Evolutionary conservation across 495 filamentous ascomycete genomes (phyloP), one percentile per base, ranked within the genome.

Genomic region (Durotheca rogersii): DNA sequence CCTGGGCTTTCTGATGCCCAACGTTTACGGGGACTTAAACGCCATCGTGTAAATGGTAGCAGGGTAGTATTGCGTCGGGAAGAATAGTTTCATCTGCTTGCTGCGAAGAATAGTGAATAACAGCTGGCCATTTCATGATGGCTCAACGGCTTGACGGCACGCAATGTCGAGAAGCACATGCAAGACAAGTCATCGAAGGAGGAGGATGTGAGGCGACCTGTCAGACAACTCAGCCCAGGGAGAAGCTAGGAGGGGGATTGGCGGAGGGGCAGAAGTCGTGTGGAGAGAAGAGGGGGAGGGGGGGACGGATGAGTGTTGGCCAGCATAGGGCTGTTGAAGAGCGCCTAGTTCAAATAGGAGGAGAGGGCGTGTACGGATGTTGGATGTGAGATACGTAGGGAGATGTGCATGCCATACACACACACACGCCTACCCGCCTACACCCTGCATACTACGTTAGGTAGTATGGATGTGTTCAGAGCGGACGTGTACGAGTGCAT

Each of bases 121-220:
- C 16, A 58, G 55, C 45, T 60, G 60, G 55, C 47, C 49, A 59
- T 52, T 36, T 37, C 25, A 37, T 41, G 42, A 41, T 45, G 51
- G 14, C 5, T 60, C 35, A 65, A 41, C 59, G 62, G 62, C 30
- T 33, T 15, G 45, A 46, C 19, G 25, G 29, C 15, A 46, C 42
- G 54, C 41, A 45, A 43, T 43, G 45, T 43, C 39, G 37, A 55
- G 51, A 47, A 30, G 33, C 19, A 46, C 41, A 65, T 65, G 62
- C 62, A 58, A 51, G 59, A 65, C 62, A 65, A 65, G 58, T 65
- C 62, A 65, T 62, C 59, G 47, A 11, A 11, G 18, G 42, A 40
- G 17, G 25, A 12, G 12, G 27, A 47, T 54, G 44, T 60, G 62
- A 62, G 59, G 49, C 59, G 41, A 60, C 60, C 52, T 53, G 32